Evolutionary conservation across 257 asterid species (phyloP).

Genomic region (Gentiana straminea): DNA sequence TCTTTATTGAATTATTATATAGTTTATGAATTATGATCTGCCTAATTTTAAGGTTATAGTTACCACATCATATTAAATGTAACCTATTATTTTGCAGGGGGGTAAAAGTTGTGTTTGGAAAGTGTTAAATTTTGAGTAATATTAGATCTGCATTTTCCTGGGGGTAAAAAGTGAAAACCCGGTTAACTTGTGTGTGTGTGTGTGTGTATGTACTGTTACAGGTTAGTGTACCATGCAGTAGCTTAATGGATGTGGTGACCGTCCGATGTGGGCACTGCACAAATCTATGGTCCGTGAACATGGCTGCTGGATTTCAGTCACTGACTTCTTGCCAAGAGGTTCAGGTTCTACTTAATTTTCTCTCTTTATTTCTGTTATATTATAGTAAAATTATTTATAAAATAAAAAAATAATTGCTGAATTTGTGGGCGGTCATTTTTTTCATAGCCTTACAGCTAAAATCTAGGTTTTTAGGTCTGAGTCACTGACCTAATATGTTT

Average conservation of each 20-base stretch:
- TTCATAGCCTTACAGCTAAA: slow-evolving; percentile 26
- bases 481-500: no score
- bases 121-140: no score
- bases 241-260: slow-evolving; percentile 69
- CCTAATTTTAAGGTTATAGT: background rate
- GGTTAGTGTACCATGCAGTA: slow-evolving; percentile 94
- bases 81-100: no score
- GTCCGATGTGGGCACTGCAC: slow-evolving; percentile 92
- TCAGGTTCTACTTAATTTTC: slow-evolving; percentile 33
- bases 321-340: slow-evolving; percentile 32
- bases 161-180: no score
- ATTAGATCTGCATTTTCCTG: no score
- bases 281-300: slow-evolving; percentile 75
- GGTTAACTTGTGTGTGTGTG: no score
- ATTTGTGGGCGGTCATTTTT: slow-evolving; percentile 36
- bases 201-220: slow-evolving; percentile 12
- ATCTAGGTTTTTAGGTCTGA: slow-evolving; percentile 34
- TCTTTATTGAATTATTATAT: no score
- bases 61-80: no score
- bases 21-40: slow-evolving; percentile 9
- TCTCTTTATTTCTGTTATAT: no score
- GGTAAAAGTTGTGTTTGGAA: no score
- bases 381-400: no score
- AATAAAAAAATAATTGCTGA: slow-evolving; percentile 14
- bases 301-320: slow-evolving; percentile 80